Conservation (phyloP, 1,284 basidiomycete species). For the Cronartium quercuum region DNA sequence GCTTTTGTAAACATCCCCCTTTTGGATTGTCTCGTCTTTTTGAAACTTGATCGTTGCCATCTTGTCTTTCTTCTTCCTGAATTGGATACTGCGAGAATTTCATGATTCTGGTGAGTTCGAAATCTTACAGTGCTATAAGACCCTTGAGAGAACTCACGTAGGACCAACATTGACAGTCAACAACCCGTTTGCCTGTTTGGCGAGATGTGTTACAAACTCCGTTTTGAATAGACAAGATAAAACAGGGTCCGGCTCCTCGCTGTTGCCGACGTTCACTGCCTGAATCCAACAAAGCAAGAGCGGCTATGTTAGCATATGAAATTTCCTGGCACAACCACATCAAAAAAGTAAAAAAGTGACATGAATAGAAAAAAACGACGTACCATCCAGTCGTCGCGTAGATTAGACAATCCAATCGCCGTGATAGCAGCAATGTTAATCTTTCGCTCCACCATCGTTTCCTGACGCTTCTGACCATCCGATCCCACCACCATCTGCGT, state of each 20-base stretch:
- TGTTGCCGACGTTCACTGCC: slow-evolving; percentile 65
- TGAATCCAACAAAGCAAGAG: slow-evolving; percentile 43
- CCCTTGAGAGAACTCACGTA: slow-evolving; percentile 57
- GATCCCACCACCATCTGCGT: slow-evolving; percentile 57
- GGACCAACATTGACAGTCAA: slow-evolving; percentile 69
- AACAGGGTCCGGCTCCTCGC: slow-evolving; percentile 91
- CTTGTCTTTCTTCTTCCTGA: slow-evolving; percentile 97
- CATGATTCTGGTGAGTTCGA: neutral
- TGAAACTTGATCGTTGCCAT: slow-evolving; percentile 76
- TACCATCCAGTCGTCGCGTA: slow-evolving; percentile 94
- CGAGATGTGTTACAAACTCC: slow-evolving; percentile 74
- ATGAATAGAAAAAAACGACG: too few relatives aligned
- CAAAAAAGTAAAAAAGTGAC: too few relatives aligned
- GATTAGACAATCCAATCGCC: slow-evolving; percentile 72
- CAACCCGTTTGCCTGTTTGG: slow-evolving; percentile 72
- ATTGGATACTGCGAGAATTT: slow-evolving; percentile 61
- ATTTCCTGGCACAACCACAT: too few relatives aligned
- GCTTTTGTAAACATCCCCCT: slow-evolving; percentile 87
- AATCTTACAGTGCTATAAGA: neutral
- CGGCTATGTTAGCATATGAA: neutral
- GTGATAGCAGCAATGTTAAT: slow-evolving; percentile 81
- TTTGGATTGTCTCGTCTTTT: slow-evolving; percentile 78
- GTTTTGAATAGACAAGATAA: slow-evolving; percentile 94
- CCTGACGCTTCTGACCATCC: slow-evolving; percentile 57
- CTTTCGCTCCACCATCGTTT: slow-evolving; percentile 73